Percentiles rank a stretch among this genome's conserved stretches.
Conservation (phyloP, 1,284 basidiomycete species). For the Takashimella tepidaria region DNA sequence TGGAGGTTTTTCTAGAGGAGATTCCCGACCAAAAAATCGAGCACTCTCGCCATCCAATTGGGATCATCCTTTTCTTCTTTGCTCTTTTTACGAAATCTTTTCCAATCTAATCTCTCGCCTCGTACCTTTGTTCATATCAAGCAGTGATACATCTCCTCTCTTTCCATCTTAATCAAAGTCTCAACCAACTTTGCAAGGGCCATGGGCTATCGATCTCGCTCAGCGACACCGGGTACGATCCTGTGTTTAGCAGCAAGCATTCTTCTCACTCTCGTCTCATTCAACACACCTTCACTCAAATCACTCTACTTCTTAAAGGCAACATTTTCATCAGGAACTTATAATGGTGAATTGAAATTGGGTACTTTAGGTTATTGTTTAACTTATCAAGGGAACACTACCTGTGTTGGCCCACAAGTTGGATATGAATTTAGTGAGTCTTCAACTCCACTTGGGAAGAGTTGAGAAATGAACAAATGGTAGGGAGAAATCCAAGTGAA, state of each 20-base stretch:
- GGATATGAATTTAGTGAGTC: constrained; percentile 76
- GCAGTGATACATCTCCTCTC: too few species aligned
- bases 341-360: constrained; percentile 64
- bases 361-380: constrained; percentile 81
- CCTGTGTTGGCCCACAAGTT: constrained; percentile 68
- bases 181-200: constrained; percentile 2
- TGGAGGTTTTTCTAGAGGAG: too few species aligned
- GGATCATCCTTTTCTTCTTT: not conserved
- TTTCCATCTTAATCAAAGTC: too few species aligned
- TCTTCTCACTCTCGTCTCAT: constrained; percentile 73
- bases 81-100: not conserved
- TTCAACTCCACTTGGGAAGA: not conserved
- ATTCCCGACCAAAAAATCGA: too few species aligned
- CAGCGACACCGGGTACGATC: constrained; percentile 78
- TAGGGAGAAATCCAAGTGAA: not conserved
- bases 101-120: too few species aligned
- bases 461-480: not conserved
- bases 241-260: constrained; percentile 67
- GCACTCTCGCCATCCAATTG: too few species aligned
- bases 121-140: too few species aligned
- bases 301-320: constrained; percentile 79
- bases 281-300: constrained; percentile 79
- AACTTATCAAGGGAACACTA: constrained; percentile 49
- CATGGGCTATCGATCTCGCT: constrained; percentile 59
- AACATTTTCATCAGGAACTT: constrained; percentile 52